Base-by-base conservation (phyloP, 2,329 filamentous ascomycete genomes). In the Penicillium polonicum region DNA sequence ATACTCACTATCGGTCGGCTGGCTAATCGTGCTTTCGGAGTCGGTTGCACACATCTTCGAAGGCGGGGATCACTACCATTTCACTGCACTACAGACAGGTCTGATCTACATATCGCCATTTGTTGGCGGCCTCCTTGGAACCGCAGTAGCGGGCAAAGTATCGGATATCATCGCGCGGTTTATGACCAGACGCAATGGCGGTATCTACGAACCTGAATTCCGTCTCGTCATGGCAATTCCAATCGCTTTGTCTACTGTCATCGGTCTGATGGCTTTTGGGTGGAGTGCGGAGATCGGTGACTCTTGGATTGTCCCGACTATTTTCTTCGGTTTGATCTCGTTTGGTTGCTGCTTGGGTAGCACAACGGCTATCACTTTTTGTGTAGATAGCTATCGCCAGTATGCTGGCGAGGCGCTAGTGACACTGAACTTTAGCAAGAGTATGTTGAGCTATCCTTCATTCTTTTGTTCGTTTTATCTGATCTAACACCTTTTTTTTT, bases 361-460 rank as follows among this genome's bases (percentile, higher is more conserved):
- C 29, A 97, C 93, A 0, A 97, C 92, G 0, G 83, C 91, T 21
- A 96, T 97, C 69, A 97, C 93, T 0, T 97, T 96, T 68, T 92
- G 89, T 54, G 91, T 97, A 8, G 93, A 97, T 76, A 92, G 88
- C 63, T 97, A 97, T 74, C 83, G 92, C 12, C 89, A 95, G 69
- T 97, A 96, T 74, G 93, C 93, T 0, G 92, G 92, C 21, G 93
- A 97, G 75, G 92, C 93, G 3, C 82, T 97, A 35, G 94, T 97
- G 15, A 97, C 93, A 21, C 80, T 97, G 65, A 97, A 97, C 70
- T 94, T 97, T 70, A 87, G 86, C 76, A 97, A 97, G 81, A 97
- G 82, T 84, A 72, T 67, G 77, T 77, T 35, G 15, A 15, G 17
- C 43, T 25, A 36, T 48, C 31, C 8, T 23, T 36, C 5, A 33